A percentile compares a stretch with the other conserved stretches of the same genome.
Evolutionary conservation across 768 basidiomycete genomes (phyloP).

Genomic region (Suillus discolor): DNA sequence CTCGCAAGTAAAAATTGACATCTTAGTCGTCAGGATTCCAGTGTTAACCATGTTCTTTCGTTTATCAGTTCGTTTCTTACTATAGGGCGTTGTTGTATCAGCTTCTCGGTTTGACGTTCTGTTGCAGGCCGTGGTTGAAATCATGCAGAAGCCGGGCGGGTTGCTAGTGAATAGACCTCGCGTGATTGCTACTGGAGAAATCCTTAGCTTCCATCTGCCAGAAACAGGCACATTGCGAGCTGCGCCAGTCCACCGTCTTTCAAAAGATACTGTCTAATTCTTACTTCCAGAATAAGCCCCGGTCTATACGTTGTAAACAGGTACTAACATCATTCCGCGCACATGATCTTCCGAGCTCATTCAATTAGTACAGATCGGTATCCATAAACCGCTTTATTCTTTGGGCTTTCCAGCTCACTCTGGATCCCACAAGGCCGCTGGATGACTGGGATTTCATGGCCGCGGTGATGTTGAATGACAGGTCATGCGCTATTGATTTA

Average conservation of each 20-base stretch:
- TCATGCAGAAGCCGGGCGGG: conserved; percentile 52
- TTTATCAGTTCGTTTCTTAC: no score
- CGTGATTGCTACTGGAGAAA: conserved; percentile 53
- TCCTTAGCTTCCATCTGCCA: conserved; percentile 29
- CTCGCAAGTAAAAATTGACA: no score
- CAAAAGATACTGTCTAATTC: no score
- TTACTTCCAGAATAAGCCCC: conserved; percentile 48
- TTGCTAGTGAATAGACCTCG: conserved; percentile 47
- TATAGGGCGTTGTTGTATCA: no score
- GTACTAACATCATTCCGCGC: neutral
- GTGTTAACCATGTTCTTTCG: no score
- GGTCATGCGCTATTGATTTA: conserved; percentile 59
- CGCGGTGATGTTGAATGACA: conserved; percentile 61
- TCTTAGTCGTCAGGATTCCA: no score
- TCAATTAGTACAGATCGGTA: conserved; percentile 47
- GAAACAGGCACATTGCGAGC: no score
- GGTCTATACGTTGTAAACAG: conserved; percentile 46
- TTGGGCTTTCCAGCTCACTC: conserved; percentile 57
- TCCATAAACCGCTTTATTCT: conserved; percentile 64
- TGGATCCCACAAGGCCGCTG: conserved; percentile 45
- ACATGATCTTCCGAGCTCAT: neutral
- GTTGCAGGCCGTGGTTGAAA: no score
- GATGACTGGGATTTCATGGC: conserved; percentile 63
- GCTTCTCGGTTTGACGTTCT: no score
- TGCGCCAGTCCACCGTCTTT: no score